These are phyloP conservation scores for Chlorophyllum brunneum DNA, from an alignment of 768 basidiomycete species.

Conservation along the genomic window DNA sequence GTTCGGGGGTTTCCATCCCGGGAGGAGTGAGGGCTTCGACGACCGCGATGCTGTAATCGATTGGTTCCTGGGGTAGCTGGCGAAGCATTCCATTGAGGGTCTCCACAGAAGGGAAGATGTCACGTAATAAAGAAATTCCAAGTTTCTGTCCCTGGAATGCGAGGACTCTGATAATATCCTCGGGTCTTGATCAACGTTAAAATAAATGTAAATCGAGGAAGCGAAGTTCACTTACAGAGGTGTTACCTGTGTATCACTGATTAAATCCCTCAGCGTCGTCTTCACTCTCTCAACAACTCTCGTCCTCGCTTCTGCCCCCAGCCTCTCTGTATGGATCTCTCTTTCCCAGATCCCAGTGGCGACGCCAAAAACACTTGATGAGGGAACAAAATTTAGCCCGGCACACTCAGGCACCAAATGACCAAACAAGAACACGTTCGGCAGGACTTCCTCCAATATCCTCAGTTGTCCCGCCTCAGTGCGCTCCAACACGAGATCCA, in stretches of 20 bases:
- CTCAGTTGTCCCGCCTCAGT: slow-evolving; percentile 2
- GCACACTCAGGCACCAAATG: slow-evolving; percentile 40
- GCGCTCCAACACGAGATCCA: slow-evolving; percentile 12
- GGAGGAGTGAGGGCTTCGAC: slow-evolving; percentile 58
- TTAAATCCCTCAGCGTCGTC: slow-evolving; percentile 34
- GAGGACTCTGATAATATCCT: slow-evolving; percentile 39
- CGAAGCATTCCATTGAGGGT: slow-evolving; percentile 46
- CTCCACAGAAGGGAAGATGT: slow-evolving; percentile 47
- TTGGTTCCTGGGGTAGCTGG: slow-evolving; percentile 40
- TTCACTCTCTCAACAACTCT: slow-evolving; percentile 33
- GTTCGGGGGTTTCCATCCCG: slow-evolving; percentile 17
- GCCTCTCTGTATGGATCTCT: slow-evolving; percentile 20
- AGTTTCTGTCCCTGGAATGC: slow-evolving; percentile 32
- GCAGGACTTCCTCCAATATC: slow-evolving; percentile 27
- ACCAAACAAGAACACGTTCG: slow-evolving; percentile 44
- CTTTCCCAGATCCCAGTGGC: slow-evolving; percentile 33
- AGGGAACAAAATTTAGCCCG: slow-evolving; percentile 16
- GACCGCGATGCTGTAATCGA: slow-evolving; percentile 54
- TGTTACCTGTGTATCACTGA: slow-evolving; percentile 36
- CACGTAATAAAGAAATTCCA: slow-evolving; percentile 35
- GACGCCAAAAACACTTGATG: slow-evolving; percentile 18
- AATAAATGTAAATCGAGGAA: background rate
- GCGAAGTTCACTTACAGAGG: slow-evolving; percentile 27
- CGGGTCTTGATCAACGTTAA: slow-evolving; percentile 33
- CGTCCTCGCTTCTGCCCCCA: slow-evolving; percentile 1